These are phyloP conservation scores for Creolimax fragrantissima DNA, from an alignment of 78 protist species.

Conservation along the genomic window DNA sequence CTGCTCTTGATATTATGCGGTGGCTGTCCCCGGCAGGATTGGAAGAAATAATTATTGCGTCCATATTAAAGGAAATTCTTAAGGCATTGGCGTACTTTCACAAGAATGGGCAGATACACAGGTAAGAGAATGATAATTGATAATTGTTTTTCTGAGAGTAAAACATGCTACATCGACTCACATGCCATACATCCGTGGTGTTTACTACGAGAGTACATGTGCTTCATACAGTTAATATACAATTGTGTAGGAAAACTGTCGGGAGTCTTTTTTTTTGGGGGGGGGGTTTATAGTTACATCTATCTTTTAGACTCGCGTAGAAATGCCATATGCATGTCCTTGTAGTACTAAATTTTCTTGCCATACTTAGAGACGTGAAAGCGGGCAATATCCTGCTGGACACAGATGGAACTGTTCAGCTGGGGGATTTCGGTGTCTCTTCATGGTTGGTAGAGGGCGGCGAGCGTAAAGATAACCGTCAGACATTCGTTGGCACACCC, in stretches of 20 bases:
- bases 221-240: too few relatives aligned
- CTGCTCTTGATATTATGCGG: constrained; percentile 32
- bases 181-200: too few relatives aligned
- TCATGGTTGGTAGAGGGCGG: constrained; percentile 5
- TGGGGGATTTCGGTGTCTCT: constrained; percentile 96
- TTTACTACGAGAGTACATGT: too few relatives aligned
- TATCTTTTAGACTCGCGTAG: too few relatives aligned
- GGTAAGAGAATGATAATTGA: constrained; percentile 82
- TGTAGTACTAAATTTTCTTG: too few relatives aligned
- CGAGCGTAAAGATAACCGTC: constrained; percentile 52
- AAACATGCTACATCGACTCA: too few relatives aligned
- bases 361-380: constrained; percentile 36
- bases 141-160: neutral
- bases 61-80: constrained; percentile 78
- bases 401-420: constrained; percentile 75
- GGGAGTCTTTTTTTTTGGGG: too few relatives aligned
- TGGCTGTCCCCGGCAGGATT: constrained; percentile 40
- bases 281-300: too few relatives aligned
- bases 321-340: neutral
- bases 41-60: constrained; percentile 69
- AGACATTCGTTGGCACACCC: constrained; percentile 90
- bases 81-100: constrained; percentile 83
- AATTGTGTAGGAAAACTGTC: too few relatives aligned
- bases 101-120: constrained; percentile 82
- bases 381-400: constrained; percentile 89